A percentile compares a stretch with the other conserved stretches of the same genome.
These are phyloP conservation scores for Epichloe sibirici DNA, from an alignment of 2,329 filamentous ascomycete species.

Conservation along the genomic window DNA sequence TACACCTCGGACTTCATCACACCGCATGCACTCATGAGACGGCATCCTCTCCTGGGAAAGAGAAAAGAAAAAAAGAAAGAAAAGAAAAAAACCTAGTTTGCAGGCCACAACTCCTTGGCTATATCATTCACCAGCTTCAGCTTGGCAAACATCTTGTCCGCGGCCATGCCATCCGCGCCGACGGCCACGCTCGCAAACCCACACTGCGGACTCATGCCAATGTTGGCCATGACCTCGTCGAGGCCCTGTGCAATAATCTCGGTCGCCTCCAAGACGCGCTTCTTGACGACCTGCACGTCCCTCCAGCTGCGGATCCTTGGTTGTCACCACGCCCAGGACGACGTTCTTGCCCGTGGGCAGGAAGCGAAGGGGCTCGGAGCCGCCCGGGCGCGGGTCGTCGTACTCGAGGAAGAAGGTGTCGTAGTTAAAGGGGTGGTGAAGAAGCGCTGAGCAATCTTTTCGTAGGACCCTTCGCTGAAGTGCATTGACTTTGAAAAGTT, in stretches of 20 bases:
- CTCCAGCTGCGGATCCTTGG: slow-evolving; percentile 47
- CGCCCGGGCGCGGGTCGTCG: slow-evolving; percentile 46
- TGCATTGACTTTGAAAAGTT: slow-evolving; percentile 52
- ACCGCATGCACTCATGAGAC: no score
- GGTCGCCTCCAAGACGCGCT: slow-evolving; percentile 43
- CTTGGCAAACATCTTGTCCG: slow-evolving; percentile 60
- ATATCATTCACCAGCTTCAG: slow-evolving; percentile 54
- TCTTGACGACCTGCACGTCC: slow-evolving; percentile 41
- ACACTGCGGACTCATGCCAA: slow-evolving; percentile 59
- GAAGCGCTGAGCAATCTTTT: slow-evolving; percentile 47
- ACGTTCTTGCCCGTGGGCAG: slow-evolving; percentile 50
- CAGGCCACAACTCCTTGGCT: slow-evolving; percentile 51
- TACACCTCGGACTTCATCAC: no score
- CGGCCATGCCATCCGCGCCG: slow-evolving; percentile 50
- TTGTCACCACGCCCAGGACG: slow-evolving; percentile 48
- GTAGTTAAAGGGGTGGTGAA: slow-evolving; percentile 43
- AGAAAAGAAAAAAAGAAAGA: no score
- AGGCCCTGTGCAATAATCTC: slow-evolving; percentile 54
- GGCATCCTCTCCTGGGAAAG: not conserved
- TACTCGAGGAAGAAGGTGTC: slow-evolving; percentile 52
- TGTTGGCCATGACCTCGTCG: slow-evolving; percentile 51
- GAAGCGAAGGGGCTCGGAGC: slow-evolving; percentile 48
- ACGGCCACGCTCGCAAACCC: slow-evolving; percentile 58
- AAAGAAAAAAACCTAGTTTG: not conserved
- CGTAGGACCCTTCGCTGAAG: slow-evolving; percentile 53